phyloP scores from a whole-genome alignment of 108 stramenopile species.

The Fragilaria crotonensis region DNA sequence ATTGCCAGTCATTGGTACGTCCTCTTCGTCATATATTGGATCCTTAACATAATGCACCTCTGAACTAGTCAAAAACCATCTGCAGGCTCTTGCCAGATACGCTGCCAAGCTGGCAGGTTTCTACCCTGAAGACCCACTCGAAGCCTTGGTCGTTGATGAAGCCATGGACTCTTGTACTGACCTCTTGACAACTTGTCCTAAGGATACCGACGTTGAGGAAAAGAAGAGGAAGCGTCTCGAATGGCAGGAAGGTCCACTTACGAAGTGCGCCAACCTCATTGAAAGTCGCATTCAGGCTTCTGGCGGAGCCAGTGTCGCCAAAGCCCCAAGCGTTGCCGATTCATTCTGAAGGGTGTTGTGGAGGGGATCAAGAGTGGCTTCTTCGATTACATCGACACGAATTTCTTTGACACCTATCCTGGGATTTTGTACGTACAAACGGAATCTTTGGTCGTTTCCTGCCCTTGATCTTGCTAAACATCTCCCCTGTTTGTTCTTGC shows the following conservation, averaged over 20 bases:
- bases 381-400: background rate
- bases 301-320: background rate
- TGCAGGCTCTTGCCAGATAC: conserved; percentile 8
- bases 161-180: conserved; percentile 12
- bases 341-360: background rate
- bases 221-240: background rate
- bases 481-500: no score
- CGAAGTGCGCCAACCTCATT: background rate
- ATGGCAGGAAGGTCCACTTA: background rate
- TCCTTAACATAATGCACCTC: no score
- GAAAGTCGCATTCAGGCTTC: background rate
- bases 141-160: conserved; percentile 15
- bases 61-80: no score
- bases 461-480: no score
- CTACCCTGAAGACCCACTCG: conserved; percentile 11
- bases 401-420: background rate
- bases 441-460: no score
- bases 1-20: conserved; percentile 7
- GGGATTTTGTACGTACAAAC: background rate
- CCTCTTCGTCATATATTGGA: no score
- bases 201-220: background rate
- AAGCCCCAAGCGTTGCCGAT: background rate
- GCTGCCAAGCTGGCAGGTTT: conserved; percentile 13
- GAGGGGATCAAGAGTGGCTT: background rate
- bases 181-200: background rate